Conservation (phyloP, 257 asterid genomes). For the Capsicum rhomboideum region DNA sequence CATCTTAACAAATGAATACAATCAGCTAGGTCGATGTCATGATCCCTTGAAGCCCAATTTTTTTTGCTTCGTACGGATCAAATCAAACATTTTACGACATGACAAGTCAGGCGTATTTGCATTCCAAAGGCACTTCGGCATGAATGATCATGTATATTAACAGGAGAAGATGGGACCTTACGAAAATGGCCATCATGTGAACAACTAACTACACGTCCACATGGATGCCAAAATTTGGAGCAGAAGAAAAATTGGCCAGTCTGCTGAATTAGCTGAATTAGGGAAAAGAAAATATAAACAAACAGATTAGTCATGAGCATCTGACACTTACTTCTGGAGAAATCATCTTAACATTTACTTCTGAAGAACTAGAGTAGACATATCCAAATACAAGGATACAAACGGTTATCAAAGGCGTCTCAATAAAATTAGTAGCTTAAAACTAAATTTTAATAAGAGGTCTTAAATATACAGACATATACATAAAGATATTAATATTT, state of each 20-base stretch:
- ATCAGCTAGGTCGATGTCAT: neutral
- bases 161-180: no score
- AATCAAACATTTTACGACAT: neutral
- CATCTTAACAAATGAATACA: neutral
- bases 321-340: neutral
- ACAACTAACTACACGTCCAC: neutral
- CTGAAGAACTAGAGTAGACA: neutral
- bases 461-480: no score
- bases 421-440: no score
- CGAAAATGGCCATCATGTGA: neutral
- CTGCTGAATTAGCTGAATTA: no score
- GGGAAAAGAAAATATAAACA: neutral
- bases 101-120: neutral
- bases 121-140: neutral
- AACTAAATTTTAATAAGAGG: no score
- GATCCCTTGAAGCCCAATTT: neutral
- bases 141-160: neutral
- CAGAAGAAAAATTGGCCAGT: neutral
- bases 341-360: no score
- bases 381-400: neutral
- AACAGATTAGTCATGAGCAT: neutral
- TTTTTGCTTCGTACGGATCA: neutral
- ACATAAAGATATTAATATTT: no score
- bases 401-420: no score
- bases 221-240: neutral